phyloP scores from a whole-genome alignment of 2,329 filamentous ascomycete genomes.

The Pezicula radicicola region DNA sequence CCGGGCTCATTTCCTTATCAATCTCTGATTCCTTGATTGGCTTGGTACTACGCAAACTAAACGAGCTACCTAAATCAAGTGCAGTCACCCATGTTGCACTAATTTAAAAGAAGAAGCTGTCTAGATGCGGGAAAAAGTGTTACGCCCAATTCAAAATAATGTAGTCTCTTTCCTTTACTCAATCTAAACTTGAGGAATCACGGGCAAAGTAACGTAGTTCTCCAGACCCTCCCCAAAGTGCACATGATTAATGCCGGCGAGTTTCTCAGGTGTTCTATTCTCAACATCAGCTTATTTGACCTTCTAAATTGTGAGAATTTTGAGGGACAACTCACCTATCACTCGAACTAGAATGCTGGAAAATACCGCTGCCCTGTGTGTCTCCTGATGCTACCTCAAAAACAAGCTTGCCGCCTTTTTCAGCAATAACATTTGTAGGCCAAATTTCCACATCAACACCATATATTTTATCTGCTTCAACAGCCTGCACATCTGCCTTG shows the following conservation, averaged over 20 bases:
- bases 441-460: conserved; percentile 60
- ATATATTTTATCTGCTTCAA: conserved; percentile 54
- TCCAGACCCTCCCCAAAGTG: conserved; percentile 45
- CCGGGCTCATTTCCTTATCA: no score
- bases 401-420: conserved; percentile 48
- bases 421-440: conserved; percentile 59
- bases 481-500: conserved; percentile 50
- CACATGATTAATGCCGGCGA: conserved; percentile 48
- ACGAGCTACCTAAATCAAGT: no score
- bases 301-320: background rate
- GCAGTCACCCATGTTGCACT: no score
- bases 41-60: background rate
- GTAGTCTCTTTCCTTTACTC: no score
- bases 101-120: background rate
- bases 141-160: no score
- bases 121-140: no score
- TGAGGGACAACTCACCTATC: conserved; percentile 38
- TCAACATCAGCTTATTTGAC: background rate
- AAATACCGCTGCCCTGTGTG: conserved; percentile 57
- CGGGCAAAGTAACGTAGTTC: conserved; percentile 51
- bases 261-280: conserved; percentile 33
- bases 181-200: conserved; percentile 40
- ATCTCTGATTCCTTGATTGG: no score
- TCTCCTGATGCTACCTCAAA: conserved; percentile 55
- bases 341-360: conserved; percentile 46